Base-by-base conservation (phyloP, 2,329 filamentous ascomycete genomes). In the Plectosphaerella cucumerina region DNA sequence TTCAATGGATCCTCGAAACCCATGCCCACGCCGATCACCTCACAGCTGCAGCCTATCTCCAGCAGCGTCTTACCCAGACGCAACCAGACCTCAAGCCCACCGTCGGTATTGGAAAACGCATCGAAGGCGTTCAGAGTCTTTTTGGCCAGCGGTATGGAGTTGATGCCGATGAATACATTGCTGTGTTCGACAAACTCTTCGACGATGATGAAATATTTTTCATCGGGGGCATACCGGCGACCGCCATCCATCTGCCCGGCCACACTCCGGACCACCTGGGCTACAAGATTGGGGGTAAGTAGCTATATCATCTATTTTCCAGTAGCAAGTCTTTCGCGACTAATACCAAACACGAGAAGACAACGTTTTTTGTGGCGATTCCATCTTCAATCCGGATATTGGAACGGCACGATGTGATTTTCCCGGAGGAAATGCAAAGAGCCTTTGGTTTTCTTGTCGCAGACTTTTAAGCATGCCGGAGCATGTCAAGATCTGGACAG, bases 11-110 rank as follows among this genome's bases (percentile, higher is more conserved):
- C 17, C 70, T 86, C 3, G 84, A 87, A 56, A 86, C 84, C 0
- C 83, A 87, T 59, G 76, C 72, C 0, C 79, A 85, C 53, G 81
- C 81, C 4, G 80, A 86, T 50, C 81, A 86, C 53, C 55, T 85
- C 0, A 85, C 80, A 1, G 76, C 83, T 0, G 72, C 82, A 0
- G 70, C 72, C 4, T 86, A 85, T 59, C 70, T 87, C 0, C 79
- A 83, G 57, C 61, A 63, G 1, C 62, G 59, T 2, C 67, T 84
- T 0, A 55, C 61, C 0, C 53, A 66, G 8, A 48, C 50, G 0
- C 69, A 75, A 42, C n/a, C n/a, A n/a, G 66, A 62, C 0, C 33
- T 51, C 1, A 65, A 60, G 46, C 75, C 78, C 0, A 56, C 58
- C 0, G 74, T 85, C 5, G 71, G 78, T n/a, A 83, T 84, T 20